A percentile compares a stretch with the other conserved stretches of the same genome.
These are phyloP conservation scores for Pleurostoma richardsiae DNA, from an alignment of 2,329 filamentous ascomycete genomes.

Conservation along the genomic window DNA sequence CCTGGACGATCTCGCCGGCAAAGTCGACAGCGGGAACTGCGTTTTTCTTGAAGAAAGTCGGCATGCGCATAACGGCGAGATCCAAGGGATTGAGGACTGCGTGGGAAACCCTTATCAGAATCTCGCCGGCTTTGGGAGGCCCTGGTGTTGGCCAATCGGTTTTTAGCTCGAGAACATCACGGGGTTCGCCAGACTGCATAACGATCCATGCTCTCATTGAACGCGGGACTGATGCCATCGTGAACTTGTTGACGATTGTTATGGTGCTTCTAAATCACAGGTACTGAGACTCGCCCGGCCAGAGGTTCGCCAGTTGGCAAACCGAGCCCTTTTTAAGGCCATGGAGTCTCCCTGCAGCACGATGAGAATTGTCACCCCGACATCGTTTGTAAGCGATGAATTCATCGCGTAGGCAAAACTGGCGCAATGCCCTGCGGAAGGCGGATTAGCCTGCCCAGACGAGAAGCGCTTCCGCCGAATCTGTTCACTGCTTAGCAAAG, in stretches of 20 bases:
- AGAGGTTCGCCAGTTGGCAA: neutral
- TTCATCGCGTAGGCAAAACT: neutral
- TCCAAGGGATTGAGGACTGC: conserved; percentile 15
- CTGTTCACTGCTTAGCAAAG: neutral
- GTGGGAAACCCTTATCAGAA: conserved; percentile 14
- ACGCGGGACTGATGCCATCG: neutral
- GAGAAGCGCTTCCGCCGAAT: neutral
- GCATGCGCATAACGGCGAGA: conserved; percentile 11
- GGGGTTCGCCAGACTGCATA: conserved; percentile 8
- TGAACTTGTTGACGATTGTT: neutral
- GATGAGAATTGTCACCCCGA: neutral
- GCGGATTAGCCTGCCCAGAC: neutral
- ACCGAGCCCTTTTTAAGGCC: neutral
- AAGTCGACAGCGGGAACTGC: conserved; percentile 13
- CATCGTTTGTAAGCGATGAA: neutral
- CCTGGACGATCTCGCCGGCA: conserved; percentile 11
- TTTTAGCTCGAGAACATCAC: conserved; percentile 11
- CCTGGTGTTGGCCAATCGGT: conserved; percentile 11
- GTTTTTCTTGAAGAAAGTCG: conserved; percentile 1
- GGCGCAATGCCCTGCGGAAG: neutral
- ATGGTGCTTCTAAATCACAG: neutral
- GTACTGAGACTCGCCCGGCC: neutral
- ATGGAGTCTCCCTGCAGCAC: neutral
- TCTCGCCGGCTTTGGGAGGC: conserved; percentile 3
- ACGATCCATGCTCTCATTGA: conserved; percentile 14